phyloP scores from a whole-genome alignment of 805 yeast genomes.

The Candida michaelii region DNA sequence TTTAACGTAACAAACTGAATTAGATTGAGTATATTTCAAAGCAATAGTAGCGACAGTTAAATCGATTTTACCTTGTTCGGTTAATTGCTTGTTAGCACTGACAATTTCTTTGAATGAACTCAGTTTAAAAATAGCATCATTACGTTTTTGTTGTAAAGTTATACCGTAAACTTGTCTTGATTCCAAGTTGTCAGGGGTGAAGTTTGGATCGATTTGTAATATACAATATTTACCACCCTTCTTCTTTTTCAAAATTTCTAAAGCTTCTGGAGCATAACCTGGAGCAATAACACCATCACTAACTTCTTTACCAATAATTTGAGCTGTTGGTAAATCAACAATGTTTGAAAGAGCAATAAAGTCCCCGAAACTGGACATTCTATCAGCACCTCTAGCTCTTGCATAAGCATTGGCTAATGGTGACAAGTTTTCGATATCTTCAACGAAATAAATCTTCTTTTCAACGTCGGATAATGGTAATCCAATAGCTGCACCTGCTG shows the following conservation, averaged over 20 bases:
- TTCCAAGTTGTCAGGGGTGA: slow-evolving; percentile 76
- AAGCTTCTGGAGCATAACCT: slow-evolving; percentile 89
- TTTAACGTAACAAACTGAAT: slow-evolving; percentile 97
- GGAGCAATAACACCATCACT: slow-evolving; percentile 99
- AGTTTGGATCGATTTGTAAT: slow-evolving; percentile 94
- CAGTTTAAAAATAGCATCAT: slow-evolving; percentile 92
- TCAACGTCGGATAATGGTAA: slow-evolving; percentile 87
- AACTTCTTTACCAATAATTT: slow-evolving; percentile 95
- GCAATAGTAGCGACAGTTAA: slow-evolving; percentile 97
- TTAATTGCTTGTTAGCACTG: slow-evolving; percentile 78
- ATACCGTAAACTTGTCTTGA: slow-evolving; percentile 96
- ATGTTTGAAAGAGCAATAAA: slow-evolving; percentile 95
- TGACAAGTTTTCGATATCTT: slow-evolving; percentile 89
- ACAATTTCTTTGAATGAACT: slow-evolving; percentile 90
- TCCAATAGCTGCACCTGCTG: slow-evolving; percentile 99
- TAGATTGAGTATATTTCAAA: slow-evolving; percentile 95
- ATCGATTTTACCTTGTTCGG: slow-evolving; percentile 91
- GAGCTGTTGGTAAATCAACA: slow-evolving; percentile 95
- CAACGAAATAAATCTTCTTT: slow-evolving; percentile 93
- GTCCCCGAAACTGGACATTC: slow-evolving; percentile 99
- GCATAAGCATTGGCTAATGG: slow-evolving; percentile 98
- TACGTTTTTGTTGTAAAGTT: slow-evolving; percentile 93
- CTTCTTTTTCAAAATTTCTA: slow-evolving; percentile 84
- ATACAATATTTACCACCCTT: slow-evolving; percentile 97
- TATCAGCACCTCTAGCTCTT: slow-evolving; percentile 99